Percentiles rank a stretch among this genome's conserved stretches.
Evolutionary conservation across 345 rosid species (phyloP).

Genomic region (Arabis hirsuta): DNA sequence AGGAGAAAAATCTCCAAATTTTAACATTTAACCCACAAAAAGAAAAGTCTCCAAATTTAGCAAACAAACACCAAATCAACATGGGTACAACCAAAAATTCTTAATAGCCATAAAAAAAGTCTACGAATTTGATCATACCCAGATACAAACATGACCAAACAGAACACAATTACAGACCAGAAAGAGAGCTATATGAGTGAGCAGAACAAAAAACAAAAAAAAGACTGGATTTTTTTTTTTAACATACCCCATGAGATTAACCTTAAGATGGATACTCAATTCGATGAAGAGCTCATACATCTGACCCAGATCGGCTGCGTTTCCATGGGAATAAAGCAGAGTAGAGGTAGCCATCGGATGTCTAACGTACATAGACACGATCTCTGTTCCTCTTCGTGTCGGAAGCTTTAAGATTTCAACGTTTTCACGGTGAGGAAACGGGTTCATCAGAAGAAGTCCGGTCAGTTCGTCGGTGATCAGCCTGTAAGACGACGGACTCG

Average conservation of each 20-base stretch:
- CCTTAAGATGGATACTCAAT: constrained; percentile 83
- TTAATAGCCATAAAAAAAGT: not conserved
- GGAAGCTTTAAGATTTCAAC: constrained; percentile 80
- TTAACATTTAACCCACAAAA: not conserved
- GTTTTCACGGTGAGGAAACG: constrained; percentile 93
- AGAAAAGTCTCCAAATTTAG: not conserved
- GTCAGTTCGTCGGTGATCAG: constrained; percentile 68
- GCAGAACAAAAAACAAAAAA: not conserved
- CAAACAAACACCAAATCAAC: not conserved
- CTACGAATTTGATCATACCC: constrained; percentile 9
- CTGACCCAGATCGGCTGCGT: constrained; percentile 99
- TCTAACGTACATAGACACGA: constrained; percentile 78
- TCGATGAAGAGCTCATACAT: constrained; percentile 99
- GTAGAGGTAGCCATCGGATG: constrained; percentile 93
- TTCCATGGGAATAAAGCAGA: constrained; percentile 93
- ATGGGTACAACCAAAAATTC: not conserved
- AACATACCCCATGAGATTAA: constrained; percentile 94
- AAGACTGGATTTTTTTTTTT: constrained; percentile 5
- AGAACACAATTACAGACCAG: constrained; percentile 2
- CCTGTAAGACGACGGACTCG: constrained; percentile 94
- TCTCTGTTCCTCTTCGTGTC: constrained; percentile 80
- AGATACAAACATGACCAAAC: constrained; percentile 27
- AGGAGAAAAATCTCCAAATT: not conserved
- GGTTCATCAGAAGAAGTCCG: constrained; percentile 75
- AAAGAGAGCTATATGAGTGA: not conserved